phyloP scores from a whole-genome alignment of 176 grass and related monocot species.

The Elymus sibiricus region DNA sequence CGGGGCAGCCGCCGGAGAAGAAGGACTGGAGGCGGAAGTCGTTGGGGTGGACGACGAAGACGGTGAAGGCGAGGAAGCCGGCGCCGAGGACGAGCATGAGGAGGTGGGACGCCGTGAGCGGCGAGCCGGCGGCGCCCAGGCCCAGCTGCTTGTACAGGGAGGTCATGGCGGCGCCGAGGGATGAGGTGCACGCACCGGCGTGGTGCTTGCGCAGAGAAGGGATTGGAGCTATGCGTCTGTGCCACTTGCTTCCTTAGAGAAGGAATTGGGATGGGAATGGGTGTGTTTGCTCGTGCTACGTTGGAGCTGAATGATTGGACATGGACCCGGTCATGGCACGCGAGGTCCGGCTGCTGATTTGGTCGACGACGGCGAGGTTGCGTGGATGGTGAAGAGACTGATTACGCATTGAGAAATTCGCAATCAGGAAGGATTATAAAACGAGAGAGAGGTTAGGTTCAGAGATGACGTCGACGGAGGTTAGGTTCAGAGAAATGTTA shows the following conservation, averaged over 20 bases:
- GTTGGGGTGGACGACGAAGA: conserved; percentile 60
- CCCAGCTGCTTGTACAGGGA: conserved; percentile 50
- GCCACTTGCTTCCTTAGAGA: neutral
- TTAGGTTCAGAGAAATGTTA: no score
- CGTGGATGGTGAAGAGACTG: neutral
- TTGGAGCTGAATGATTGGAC: neutral
- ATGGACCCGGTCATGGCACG: conserved; percentile 2
- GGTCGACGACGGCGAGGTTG: neutral
- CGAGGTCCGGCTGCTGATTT: neutral
- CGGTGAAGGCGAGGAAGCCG: conserved; percentile 53
- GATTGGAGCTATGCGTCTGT: neutral
- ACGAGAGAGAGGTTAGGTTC: neutral
- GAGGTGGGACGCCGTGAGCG: conserved; percentile 28
- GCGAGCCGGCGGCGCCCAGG: conserved; percentile 24
- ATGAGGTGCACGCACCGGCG: no score
- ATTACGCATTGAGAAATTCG: neutral
- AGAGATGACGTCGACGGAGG: neutral
- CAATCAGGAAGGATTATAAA: neutral
- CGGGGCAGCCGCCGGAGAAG: conserved; percentile 20
- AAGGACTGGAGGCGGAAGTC: conserved; percentile 41
- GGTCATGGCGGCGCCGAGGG: conserved; percentile 12
- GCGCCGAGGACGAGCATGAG: conserved; percentile 40
- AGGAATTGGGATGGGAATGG: neutral
- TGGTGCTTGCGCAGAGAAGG: no score
- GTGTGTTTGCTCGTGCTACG: neutral